Evolutionary conservation across 2,329 filamentous ascomycete genomes (phyloP).

Genomic region (Scedosporium apiospermum): DNA sequence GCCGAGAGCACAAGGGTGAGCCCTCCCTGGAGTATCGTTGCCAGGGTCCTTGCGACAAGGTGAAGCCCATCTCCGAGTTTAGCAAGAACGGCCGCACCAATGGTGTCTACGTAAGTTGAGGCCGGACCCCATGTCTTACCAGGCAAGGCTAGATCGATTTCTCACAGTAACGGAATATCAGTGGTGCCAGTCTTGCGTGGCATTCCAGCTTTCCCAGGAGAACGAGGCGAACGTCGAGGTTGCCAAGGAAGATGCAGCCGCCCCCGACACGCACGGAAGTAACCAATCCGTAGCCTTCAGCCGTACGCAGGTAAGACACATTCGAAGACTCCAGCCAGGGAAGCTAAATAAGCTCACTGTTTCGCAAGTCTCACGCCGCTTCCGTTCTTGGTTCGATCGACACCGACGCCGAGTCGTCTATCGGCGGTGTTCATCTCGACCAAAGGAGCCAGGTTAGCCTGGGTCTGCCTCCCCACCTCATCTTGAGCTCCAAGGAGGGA

Average conservation of each 20-base stretch:
- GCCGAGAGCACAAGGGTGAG: slow-evolving; percentile 21
- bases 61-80: slow-evolving; percentile 19
- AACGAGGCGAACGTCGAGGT: slow-evolving; percentile 15
- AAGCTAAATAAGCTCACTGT: neutral
- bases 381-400: neutral
- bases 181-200: slow-evolving; percentile 24
- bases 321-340: no score
- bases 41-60: slow-evolving; percentile 18
- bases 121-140: no score
- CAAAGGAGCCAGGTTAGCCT: neutral
- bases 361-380: neutral
- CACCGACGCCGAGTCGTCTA: neutral
- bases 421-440: neutral
- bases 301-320: no score
- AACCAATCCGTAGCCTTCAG: no score
- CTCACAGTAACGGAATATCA: slow-evolving; percentile 8
- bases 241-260: slow-evolving; percentile 4
- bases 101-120: slow-evolving; percentile 19
- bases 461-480: slow-evolving; percentile 2
- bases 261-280: neutral
- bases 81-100: slow-evolving; percentile 18
- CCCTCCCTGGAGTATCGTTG: slow-evolving; percentile 19
- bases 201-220: slow-evolving; percentile 23
- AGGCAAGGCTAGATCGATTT: neutral
- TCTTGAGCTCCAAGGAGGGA: neutral